Percentiles rank a stretch among this genome's conserved stretches.
phyloP scores from a whole-genome alignment of 2,329 filamentous ascomycete genomes.

The Apiospora hydei region DNA sequence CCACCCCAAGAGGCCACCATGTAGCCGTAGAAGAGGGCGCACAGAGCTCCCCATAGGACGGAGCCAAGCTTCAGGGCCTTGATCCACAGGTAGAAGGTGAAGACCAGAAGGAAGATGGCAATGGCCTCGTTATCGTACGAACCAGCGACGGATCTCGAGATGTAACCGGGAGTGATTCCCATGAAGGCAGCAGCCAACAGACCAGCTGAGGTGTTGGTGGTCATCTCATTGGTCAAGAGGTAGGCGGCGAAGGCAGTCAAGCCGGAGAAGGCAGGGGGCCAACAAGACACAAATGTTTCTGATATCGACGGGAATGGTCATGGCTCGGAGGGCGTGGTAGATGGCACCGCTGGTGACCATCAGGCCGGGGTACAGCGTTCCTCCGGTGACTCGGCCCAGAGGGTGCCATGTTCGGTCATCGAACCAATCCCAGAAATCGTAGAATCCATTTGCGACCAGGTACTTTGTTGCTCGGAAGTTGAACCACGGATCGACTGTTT shows the following conservation, averaged over 20 bases:
- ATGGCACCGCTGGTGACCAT: conserved; percentile 99
- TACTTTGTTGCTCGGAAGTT: conserved; percentile 99
- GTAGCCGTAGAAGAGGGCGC: conserved; percentile 97
- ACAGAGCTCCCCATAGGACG: conserved; percentile 93
- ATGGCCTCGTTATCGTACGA: conserved; percentile 99
- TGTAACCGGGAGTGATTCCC: conserved; percentile 97
- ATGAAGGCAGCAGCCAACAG: conserved; percentile 95
- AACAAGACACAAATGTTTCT: conserved; percentile 98
- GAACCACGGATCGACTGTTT: conserved; percentile 96
- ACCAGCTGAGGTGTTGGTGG: conserved; percentile 90
- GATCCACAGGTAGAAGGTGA: conserved; percentile 99
- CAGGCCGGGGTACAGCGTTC: conserved; percentile 96
- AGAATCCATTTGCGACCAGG: conserved; percentile 94
- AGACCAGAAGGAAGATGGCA: conserved; percentile 97
- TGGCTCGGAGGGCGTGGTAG: conserved; percentile 88
- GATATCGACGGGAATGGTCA: conserved; percentile 95
- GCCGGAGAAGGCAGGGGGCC: conserved; percentile 92
- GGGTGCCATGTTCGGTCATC: conserved; percentile 99
- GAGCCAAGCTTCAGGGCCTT: conserved; percentile 97
- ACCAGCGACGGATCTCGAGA: conserved; percentile 95
- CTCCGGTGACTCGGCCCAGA: conserved; percentile 95
- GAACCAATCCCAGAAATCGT: conserved; percentile 99
- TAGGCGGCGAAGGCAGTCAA: conserved; percentile 93
- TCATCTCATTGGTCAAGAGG: conserved; percentile 97
- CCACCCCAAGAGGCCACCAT: conserved; percentile 99